phyloP scores from a whole-genome alignment of 83 land plant genomes.

The Diphasiastrum complanatum region DNA sequence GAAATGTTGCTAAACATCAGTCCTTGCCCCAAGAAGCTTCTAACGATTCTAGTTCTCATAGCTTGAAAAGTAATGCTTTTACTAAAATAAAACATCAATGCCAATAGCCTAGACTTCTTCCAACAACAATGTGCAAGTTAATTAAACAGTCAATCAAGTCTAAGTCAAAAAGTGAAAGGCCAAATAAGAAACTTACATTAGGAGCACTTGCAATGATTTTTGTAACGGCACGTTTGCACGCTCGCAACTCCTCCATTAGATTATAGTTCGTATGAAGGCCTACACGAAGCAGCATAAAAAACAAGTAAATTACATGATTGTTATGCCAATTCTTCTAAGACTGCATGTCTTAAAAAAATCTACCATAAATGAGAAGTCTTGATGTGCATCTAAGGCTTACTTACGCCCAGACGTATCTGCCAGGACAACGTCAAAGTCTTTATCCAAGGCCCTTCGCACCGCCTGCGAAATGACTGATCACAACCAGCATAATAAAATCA shows the following conservation, averaged over 20 bases:
- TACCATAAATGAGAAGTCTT: background rate
- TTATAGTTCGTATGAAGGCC: constrained; percentile 91
- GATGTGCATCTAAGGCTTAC: constrained; percentile 15
- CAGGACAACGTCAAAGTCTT: constrained; percentile 78
- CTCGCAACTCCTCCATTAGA: constrained; percentile 88
- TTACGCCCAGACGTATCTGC: constrained; percentile 98
- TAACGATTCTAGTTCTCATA: too few species aligned
- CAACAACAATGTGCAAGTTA: background rate
- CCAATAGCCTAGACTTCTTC: background rate
- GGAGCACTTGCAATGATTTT: constrained; percentile 82
- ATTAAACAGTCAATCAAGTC: background rate
- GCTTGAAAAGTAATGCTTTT: too few species aligned
- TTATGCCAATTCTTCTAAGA: background rate
- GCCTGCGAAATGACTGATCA: constrained; percentile 84
- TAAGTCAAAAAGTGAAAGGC: background rate
- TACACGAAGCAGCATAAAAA: constrained; percentile 20
- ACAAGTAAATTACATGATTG: background rate
- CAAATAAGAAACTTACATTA: constrained; percentile 54
- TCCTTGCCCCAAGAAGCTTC: too few species aligned
- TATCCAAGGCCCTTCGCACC: constrained; percentile 59
- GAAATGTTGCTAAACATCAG: too few species aligned
- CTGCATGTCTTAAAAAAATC: background rate
- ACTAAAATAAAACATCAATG: background rate
- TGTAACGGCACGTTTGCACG: constrained; percentile 76
- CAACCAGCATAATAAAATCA: constrained; percentile 20